Base-by-base conservation (phyloP, 1,139 yeast species). In the Hansenula anomala region DNA sequence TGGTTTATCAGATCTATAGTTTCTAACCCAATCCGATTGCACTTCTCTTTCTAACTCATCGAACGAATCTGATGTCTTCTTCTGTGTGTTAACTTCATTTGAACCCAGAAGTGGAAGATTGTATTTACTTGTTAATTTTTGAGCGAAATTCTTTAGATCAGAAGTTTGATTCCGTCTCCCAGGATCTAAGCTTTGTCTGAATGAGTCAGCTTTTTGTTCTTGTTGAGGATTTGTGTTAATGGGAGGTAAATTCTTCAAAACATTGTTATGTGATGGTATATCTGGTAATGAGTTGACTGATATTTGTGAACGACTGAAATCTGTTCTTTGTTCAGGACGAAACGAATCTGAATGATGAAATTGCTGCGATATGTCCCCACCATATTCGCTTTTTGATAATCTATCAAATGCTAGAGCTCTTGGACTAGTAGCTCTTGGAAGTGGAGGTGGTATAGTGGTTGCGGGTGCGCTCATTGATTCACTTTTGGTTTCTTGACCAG, bases 1-100 rank as follows among this genome's bases (percentile, higher is more conserved):
- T n/a, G 30, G 13, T 20, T 27, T 12, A 14, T 6, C 10, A 12
- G 33, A 18, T 7, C 12, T 11, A n/a, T 42, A 46, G 22, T 51
- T 46, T 28, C 43, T 45, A 23, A 47, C 48, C 47, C 51, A 52
- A 32, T 56, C 58, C 9, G 58, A 52, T 28, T 55, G 61, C 1
- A 59, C 61, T 36, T 59, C 59, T 35, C 56, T 50, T 29, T 59
- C 63, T 9, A 59, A 38, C 28, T 56, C 59, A 39, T 58, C 63
- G 40, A 59, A 56, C 4, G 54, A 52, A 34, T 56, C 59, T 13
- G 44, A 41, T 8, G 42, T 33, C 22, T 23, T 9, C 13, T 23
- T 23, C 13, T 23, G 13, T 10, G 25, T 4, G 4, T 8, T 5
- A 23, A 8, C 13, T 10, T 23, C 25, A 8, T 12, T 23, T 23